phyloP scores from a whole-genome alignment of 2,329 filamentous ascomycete species.

The Mycosphaerella arachidis region DNA sequence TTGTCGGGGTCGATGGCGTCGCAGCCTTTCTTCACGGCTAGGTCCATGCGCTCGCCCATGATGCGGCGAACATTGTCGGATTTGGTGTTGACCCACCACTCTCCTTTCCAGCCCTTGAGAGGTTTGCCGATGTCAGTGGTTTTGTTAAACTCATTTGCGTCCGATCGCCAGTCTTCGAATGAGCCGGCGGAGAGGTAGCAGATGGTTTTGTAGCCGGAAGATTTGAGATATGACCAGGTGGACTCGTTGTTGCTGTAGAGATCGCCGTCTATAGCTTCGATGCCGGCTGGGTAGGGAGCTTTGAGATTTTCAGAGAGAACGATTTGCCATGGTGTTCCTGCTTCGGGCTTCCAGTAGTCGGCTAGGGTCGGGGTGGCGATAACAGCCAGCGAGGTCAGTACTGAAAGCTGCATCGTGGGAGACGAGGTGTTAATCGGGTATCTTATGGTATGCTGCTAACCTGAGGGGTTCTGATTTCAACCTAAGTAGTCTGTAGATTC shows the following conservation, averaged over 20 bases:
- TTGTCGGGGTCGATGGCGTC: slow-evolving; percentile 36
- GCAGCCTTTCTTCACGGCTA: slow-evolving; percentile 46
- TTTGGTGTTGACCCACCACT: slow-evolving; percentile 61
- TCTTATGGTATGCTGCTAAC: not conserved
- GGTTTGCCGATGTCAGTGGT: slow-evolving; percentile 53
- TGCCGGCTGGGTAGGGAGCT: not conserved
- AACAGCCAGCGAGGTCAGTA: not conserved
- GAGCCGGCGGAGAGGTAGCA: slow-evolving; percentile 73
- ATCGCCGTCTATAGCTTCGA: slow-evolving; percentile 10
- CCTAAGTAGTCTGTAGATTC: not conserved
- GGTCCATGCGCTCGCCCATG: slow-evolving; percentile 57
- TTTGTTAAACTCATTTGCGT: slow-evolving; percentile 53
- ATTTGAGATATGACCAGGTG: slow-evolving; percentile 7
- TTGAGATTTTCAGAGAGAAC: slow-evolving; percentile 1
- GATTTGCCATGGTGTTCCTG: slow-evolving; percentile 5
- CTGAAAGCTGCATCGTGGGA: not conserved
- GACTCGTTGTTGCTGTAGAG: slow-evolving; percentile 6
- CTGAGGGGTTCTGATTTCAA: not conserved
- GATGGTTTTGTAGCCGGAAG: slow-evolving; percentile 36
- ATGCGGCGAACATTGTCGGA: slow-evolving; percentile 57
- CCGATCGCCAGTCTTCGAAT: slow-evolving; percentile 64
- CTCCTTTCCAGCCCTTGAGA: slow-evolving; percentile 61
- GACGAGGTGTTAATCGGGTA: not conserved
- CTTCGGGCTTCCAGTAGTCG: not conserved
- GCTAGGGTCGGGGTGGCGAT: not conserved